A percentile compares a stretch with the other conserved stretches of the same genome.
Evolutionary conservation across 2,329 filamentous ascomycete species (phyloP).

Genomic region (Sclerotiophoma versabilis): DNA sequence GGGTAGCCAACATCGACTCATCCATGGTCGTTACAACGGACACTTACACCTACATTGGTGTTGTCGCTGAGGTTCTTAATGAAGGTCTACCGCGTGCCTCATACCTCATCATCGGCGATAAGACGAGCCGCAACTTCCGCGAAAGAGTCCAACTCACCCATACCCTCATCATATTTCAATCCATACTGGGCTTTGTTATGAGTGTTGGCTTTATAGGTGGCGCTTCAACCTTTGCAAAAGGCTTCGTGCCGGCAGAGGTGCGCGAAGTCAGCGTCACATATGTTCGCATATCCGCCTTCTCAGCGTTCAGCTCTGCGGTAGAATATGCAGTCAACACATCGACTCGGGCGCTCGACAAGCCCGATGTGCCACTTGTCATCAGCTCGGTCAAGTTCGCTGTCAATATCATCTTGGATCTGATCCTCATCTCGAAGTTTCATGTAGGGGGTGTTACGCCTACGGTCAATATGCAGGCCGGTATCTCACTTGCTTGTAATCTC

Average conservation of each 20-base stretch:
- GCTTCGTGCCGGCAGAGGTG: slow-evolving; percentile 69
- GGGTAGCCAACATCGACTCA: slow-evolving; percentile 72
- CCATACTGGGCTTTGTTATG: slow-evolving; percentile 64
- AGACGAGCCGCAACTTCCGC: slow-evolving; percentile 58
- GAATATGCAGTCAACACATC: slow-evolving; percentile 68
- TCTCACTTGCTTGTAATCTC: slow-evolving; percentile 64
- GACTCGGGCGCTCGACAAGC: slow-evolving; percentile 71
- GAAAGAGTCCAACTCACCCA: slow-evolving; percentile 67
- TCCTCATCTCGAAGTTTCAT: slow-evolving; percentile 72
- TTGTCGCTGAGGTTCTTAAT: slow-evolving; percentile 72
- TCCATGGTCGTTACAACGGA: slow-evolving; percentile 70
- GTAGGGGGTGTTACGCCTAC: slow-evolving; percentile 62
- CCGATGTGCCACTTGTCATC: slow-evolving; percentile 72
- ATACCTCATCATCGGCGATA: slow-evolving; percentile 74
- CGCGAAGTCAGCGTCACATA: slow-evolving; percentile 66
- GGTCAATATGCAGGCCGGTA: slow-evolving; percentile 69
- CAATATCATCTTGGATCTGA: slow-evolving; percentile 72
- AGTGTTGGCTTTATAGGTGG: slow-evolving; percentile 65
- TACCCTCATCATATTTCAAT: slow-evolving; percentile 64
- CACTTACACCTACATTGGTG: slow-evolving; percentile 72
- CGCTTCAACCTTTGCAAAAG: slow-evolving; percentile 62
- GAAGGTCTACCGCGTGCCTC: slow-evolving; percentile 74
- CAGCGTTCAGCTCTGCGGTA: slow-evolving; percentile 66
- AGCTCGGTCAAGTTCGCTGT: slow-evolving; percentile 68
- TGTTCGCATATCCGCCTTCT: slow-evolving; percentile 69